phyloP scores from a whole-genome alignment of 345 rosid genomes.

The Excoecaria agallocha region DNA sequence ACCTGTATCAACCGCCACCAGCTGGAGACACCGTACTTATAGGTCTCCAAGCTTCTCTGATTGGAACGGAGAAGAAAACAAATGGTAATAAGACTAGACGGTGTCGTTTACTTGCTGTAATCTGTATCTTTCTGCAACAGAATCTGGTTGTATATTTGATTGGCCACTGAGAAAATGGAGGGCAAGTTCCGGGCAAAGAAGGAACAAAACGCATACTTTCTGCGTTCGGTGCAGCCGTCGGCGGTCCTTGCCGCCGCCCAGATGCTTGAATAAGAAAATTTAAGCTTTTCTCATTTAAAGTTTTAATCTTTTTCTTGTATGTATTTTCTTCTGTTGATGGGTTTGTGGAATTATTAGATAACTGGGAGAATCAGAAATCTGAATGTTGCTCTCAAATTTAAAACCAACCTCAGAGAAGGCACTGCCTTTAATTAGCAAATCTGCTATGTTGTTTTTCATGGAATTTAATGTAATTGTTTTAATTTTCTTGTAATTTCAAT shows the following conservation, averaged over 20 bases:
- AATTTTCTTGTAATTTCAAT: background rate
- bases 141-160: background rate
- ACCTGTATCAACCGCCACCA: background rate
- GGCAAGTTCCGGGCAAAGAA: slow-evolving; percentile 24
- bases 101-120: background rate
- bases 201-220: slow-evolving; percentile 19
- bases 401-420: slow-evolving; percentile 30
- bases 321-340: background rate
- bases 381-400: slow-evolving; percentile 21
- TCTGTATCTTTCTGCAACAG: background rate
- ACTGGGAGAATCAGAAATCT: slow-evolving; percentile 32
- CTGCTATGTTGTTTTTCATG: background rate
- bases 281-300: background rate
- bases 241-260: slow-evolving; percentile 15
- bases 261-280: slow-evolving; percentile 12
- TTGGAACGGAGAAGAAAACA: background rate
- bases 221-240: slow-evolving; percentile 21
- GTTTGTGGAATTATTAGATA: slow-evolving; percentile 12
- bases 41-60: background rate
- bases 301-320: background rate
- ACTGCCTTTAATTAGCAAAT: background rate
- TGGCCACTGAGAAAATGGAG: slow-evolving; percentile 13
- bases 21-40: background rate
- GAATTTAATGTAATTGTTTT: background rate
- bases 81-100: background rate